phyloP scores from a whole-genome alignment of 108 stramenopile genomes.

The Nitzschia sp. region DNA sequence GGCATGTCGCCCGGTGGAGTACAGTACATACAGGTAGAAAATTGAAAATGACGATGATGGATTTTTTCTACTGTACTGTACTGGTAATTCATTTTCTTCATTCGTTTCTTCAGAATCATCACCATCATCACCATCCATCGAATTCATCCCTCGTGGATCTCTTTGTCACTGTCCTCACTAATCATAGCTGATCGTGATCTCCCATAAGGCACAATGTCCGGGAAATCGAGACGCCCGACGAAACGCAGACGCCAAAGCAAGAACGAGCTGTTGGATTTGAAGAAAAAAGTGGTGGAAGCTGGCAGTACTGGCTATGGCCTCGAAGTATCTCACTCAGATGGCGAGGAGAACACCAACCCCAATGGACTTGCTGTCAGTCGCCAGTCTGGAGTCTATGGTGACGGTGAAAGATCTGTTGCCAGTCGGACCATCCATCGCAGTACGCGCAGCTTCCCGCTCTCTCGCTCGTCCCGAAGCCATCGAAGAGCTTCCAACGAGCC shows the following conservation, averaged over 20 bases:
- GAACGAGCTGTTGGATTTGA: neutral
- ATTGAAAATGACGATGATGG: no score
- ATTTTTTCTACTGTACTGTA: no score
- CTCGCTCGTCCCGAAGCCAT: neutral
- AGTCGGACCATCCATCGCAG: neutral
- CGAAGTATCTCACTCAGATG: neutral
- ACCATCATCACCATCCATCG: no score
- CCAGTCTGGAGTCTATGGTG: conserved; percentile 3
- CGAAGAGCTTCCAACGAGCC: neutral
- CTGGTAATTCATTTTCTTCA: no score
- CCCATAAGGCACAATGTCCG: neutral
- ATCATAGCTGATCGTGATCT: no score
- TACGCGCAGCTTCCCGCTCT: neutral
- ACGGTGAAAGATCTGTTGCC: neutral
- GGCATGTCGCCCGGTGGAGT: no score
- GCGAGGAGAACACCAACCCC: neutral
- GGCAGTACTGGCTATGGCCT: neutral
- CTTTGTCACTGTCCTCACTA: no score
- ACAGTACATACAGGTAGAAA: no score
- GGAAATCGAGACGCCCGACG: neutral
- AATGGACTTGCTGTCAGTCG: neutral
- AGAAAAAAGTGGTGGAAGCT: neutral
- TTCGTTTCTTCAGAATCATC: no score
- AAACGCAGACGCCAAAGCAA: neutral
- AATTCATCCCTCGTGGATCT: no score